These are phyloP conservation scores for Penicillium macrosclerotiorum DNA, from an alignment of 495 filamentous ascomycete genomes.

Conservation along the genomic window DNA sequence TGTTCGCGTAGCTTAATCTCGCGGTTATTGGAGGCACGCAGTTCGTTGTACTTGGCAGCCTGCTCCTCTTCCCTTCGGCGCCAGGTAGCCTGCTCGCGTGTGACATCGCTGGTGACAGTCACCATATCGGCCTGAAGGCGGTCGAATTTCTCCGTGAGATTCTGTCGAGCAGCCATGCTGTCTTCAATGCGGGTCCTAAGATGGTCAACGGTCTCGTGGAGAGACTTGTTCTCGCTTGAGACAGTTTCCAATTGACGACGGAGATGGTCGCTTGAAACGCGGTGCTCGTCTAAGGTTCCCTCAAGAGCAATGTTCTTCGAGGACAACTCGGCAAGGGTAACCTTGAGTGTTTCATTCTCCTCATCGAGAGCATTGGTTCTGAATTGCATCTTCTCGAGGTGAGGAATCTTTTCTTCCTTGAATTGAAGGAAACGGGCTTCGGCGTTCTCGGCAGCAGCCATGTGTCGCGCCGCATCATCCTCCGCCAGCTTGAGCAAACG, in stretches of 20 bases:
- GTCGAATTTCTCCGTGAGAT: constrained; percentile 76
- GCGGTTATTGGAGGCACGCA: constrained; percentile 72
- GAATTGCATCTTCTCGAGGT: constrained; percentile 52
- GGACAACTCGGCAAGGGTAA: constrained; percentile 61
- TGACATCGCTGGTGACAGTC: constrained; percentile 68
- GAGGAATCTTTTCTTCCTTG: constrained; percentile 52
- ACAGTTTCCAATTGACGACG: constrained; percentile 52
- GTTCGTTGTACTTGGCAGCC: constrained; percentile 70
- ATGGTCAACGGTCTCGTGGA: constrained; percentile 64
- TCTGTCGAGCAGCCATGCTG: constrained; percentile 72
- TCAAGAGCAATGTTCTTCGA: constrained; percentile 57
- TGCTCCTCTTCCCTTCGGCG: constrained; percentile 71
- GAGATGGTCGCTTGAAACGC: constrained; percentile 54
- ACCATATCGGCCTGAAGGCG: constrained; percentile 82
- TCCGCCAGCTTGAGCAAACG: constrained; percentile 70
- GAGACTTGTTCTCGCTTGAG: constrained; percentile 54
- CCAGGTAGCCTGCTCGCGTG: constrained; percentile 74
- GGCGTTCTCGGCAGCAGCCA: constrained; percentile 66
- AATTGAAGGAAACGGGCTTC: constrained; percentile 53
- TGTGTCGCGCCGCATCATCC: constrained; percentile 66
- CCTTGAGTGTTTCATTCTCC: constrained; percentile 61
- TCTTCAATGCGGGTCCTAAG: constrained; percentile 79
- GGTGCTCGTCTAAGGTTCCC: constrained; percentile 60
- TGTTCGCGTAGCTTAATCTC: constrained; percentile 75
- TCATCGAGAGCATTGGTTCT: constrained; percentile 61